Evolutionary conservation across 257 asterid genomes (phyloP).

Genomic region (Scutellaria minor): DNA sequence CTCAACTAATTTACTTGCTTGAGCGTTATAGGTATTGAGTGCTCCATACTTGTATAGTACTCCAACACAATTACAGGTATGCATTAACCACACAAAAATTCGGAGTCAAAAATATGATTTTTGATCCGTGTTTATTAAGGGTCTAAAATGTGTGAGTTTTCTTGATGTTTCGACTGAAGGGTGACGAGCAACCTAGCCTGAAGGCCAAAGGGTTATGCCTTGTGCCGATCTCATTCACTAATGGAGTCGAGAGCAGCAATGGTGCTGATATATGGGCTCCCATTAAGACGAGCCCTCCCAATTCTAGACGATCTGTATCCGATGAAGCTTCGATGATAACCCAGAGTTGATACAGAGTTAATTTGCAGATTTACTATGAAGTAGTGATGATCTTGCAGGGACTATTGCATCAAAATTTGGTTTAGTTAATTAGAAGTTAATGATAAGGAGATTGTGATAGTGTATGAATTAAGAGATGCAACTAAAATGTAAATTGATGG

Average conservation of each 20-base stretch:
- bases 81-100: not conserved
- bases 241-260: constrained; percentile 71
- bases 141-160: not conserved
- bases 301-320: constrained; percentile 31
- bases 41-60: constrained; percentile 73
- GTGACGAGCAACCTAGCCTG: constrained; percentile 49
- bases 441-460: constrained; percentile 18
- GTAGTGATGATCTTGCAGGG: constrained; percentile 10
- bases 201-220: constrained; percentile 72
- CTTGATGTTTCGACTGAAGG: constrained; percentile 41
- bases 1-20: not conserved
- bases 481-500: constrained; percentile 24
- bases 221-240: constrained; percentile 64
- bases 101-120: not conserved
- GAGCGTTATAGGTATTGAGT: constrained; percentile 68
- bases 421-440: constrained; percentile 30
- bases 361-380: not conserved
- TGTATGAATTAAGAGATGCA: constrained; percentile 23
- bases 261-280: constrained; percentile 99
- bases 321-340: constrained; percentile 39
- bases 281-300: constrained; percentile 48
- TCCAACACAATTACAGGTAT: constrained; percentile 59
- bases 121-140: not conserved
- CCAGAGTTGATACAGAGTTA: constrained; percentile 28
- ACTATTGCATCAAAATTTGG: not conserved